Conservation (phyloP, 768 basidiomycete species). For the Lactarius tabidus region DNA sequence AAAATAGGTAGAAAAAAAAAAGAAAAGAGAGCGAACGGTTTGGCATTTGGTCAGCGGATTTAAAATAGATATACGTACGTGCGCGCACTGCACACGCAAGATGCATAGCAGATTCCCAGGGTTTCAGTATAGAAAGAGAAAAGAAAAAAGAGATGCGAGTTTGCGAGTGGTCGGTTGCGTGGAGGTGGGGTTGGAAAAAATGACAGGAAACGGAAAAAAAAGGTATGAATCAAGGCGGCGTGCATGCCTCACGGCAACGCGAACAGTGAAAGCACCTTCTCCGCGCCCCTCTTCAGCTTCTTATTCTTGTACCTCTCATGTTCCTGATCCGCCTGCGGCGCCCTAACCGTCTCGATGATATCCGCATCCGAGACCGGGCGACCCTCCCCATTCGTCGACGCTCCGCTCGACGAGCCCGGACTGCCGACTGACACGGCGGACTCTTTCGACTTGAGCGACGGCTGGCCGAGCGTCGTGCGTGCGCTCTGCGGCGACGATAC, state of each 20-base stretch:
- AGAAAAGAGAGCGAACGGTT: constrained; percentile 6
- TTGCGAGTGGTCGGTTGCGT: background rate
- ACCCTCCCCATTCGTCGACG: constrained; percentile 54
- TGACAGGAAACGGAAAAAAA: background rate
- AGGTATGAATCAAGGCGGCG: background rate
- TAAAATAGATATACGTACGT: constrained; percentile 21
- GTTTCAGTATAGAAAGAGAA: background rate
- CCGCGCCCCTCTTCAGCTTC: constrained; percentile 84
- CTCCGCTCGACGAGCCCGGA: constrained; percentile 67
- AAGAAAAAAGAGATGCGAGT: background rate
- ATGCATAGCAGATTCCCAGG: constrained; percentile 14
- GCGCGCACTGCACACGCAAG: constrained; percentile 18
- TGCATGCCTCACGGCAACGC: constrained; percentile 49
- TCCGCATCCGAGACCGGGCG: constrained; percentile 20
- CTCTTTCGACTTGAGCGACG: constrained; percentile 77
- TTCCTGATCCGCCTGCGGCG: constrained; percentile 27
- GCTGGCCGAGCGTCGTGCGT: constrained; percentile 46
- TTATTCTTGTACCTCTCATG: constrained; percentile 63
- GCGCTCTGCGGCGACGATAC: constrained; percentile 53
- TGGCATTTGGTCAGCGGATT: constrained; percentile 19
- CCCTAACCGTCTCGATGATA: constrained; percentile 20
- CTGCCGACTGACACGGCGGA: constrained; percentile 71
- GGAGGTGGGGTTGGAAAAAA: no score
- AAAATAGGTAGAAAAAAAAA: no score
- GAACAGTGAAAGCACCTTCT: constrained; percentile 81